Percentiles rank a stretch among this genome's conserved stretches.
phyloP scores from a whole-genome alignment of 352 stramenopile species.

The Globisporangium megalacanthum region DNA sequence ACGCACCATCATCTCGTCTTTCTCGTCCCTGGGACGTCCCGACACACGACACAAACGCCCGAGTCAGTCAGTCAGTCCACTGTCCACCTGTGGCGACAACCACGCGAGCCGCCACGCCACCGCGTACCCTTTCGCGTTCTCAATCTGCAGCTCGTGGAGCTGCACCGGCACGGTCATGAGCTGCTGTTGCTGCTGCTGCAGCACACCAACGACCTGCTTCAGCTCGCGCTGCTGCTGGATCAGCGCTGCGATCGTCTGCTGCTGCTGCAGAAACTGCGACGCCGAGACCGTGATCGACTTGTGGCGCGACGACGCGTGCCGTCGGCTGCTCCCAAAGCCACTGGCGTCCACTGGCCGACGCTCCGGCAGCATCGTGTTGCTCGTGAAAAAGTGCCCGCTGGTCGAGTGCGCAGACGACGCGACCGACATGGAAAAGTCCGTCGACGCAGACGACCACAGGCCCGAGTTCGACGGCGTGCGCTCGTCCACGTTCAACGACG shows the following conservation, averaged over 20 bases:
- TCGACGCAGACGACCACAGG: slow-evolving; percentile 5
- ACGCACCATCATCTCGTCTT: slow-evolving; percentile 54
- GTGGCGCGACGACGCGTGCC: slow-evolving; percentile 23
- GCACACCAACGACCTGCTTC: slow-evolving; percentile 73
- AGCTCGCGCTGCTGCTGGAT: slow-evolving; percentile 79
- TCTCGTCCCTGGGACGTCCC: slow-evolving; percentile 22
- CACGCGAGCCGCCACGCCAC: not conserved
- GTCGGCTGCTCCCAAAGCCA: not conserved
- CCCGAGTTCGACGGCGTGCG: not conserved
- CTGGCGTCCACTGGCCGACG: not conserved
- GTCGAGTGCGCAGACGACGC: not conserved
- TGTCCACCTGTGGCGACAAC: not conserved
- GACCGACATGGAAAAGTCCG: slow-evolving; percentile 1
- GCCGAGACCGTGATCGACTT: slow-evolving; percentile 63
- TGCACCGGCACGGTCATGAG: slow-evolving; percentile 64
- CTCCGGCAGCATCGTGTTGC: not conserved
- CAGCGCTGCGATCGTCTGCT: slow-evolving; percentile 76
- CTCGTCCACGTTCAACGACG: slow-evolving; percentile 7
- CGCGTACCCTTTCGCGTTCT: slow-evolving; percentile 39
- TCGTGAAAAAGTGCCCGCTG: slow-evolving; percentile 1
- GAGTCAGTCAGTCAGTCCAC: not conserved
- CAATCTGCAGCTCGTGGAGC: slow-evolving; percentile 56
- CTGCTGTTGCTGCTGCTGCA: slow-evolving; percentile 77
- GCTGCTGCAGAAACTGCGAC: slow-evolving; percentile 71
- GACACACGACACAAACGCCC: slow-evolving; percentile 7